Conservation (phyloP, 768 basidiomycete genomes). For the Dioszegia crocea region DNA sequence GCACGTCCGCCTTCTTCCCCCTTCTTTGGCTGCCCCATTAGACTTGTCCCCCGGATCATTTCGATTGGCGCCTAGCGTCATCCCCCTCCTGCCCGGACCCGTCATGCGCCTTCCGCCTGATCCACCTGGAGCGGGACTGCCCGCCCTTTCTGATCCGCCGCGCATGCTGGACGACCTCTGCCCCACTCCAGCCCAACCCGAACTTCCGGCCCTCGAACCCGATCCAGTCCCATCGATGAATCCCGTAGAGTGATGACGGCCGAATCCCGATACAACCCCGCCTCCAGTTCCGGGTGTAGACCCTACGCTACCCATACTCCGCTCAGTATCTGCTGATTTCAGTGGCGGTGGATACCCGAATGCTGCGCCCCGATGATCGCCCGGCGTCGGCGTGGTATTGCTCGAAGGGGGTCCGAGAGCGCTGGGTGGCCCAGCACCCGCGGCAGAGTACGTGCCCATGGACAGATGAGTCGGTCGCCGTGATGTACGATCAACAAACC, state of each 20-base stretch:
- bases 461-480: slow-evolving; percentile 1
- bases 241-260: slow-evolving; percentile 1
- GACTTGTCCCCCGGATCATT: no score
- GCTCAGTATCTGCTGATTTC: slow-evolving; percentile 1
- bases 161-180: neutral
- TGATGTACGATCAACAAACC: neutral
- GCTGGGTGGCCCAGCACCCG: neutral
- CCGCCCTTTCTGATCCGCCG: neutral
- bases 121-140: slow-evolving; percentile 4
- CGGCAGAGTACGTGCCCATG: slow-evolving; percentile 5
- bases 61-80: no score
- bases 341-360: neutral
- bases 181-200: no score
- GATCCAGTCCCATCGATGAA: neutral
- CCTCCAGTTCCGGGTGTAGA: neutral
- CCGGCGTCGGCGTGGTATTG: neutral
- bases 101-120: neutral
- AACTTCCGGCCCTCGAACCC: neutral
- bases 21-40: neutral
- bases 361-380: slow-evolving; percentile 1
- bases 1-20: slow-evolving; percentile 13
- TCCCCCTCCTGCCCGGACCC: no score
- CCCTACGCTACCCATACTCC: slow-evolving; percentile 1
- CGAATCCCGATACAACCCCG: neutral
- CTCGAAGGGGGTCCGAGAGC: neutral